phyloP scores from a whole-genome alignment of 2,329 filamentous ascomycete genomes.

The Venturia effusa region DNA sequence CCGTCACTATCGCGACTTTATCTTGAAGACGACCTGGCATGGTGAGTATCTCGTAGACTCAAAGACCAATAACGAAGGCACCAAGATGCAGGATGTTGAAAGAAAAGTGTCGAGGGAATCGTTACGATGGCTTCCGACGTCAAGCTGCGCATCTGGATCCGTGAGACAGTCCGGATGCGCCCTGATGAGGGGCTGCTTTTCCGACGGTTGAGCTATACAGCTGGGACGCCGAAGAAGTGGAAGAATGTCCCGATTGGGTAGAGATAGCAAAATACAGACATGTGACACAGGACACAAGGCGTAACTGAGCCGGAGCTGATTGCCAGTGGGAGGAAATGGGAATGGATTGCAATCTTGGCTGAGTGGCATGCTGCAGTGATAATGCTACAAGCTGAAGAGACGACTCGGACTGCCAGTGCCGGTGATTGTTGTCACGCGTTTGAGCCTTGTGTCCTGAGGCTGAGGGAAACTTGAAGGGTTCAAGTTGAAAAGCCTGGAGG shows the following conservation, averaged over 20 bases:
- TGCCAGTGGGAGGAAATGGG: no score
- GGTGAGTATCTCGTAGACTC: neutral
- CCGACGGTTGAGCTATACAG: neutral
- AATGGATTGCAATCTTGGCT: no score
- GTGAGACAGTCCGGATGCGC: neutral
- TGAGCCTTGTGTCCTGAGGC: no score
- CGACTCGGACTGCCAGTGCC: no score
- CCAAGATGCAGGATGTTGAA: neutral
- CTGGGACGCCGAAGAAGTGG: neutral
- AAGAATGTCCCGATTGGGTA: neutral
- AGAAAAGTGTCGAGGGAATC: neutral
- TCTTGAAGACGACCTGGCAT: neutral
- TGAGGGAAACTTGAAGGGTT: no score
- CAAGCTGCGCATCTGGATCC: neutral
- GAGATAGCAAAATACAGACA: no score
- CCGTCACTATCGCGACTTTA: slow-evolving; percentile 6
- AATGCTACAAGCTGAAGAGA: no score
- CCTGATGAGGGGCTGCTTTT: neutral
- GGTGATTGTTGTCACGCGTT: no score
- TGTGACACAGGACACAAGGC: no score
- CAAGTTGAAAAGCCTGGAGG: no score
- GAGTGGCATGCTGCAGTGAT: no score
- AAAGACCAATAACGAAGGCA: neutral
- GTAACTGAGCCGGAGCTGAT: no score
- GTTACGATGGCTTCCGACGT: neutral